Percentiles rank a stretch among this genome's conserved stretches.
These are phyloP conservation scores for Trichosporon inkin DNA, from an alignment of 1,284 basidiomycete genomes.

Conservation along the genomic window DNA sequence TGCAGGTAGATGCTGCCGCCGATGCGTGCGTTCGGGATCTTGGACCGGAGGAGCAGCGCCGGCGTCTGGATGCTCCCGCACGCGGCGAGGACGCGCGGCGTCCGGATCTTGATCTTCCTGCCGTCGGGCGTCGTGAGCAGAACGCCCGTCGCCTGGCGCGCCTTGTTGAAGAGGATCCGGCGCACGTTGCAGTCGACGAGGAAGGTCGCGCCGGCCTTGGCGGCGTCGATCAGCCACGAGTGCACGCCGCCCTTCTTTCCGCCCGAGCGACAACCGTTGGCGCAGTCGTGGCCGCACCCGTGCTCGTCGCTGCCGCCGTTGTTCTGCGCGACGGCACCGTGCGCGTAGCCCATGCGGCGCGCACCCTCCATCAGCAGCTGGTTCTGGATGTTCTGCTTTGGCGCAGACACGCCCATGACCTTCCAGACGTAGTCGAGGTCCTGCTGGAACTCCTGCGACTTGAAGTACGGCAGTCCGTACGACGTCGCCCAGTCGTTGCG, in stretches of 20 bases:
- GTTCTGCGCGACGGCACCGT: conserved; percentile 27
- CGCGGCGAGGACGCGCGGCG: conserved; percentile 48
- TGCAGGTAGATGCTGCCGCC: conserved; percentile 53
- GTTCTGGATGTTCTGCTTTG: conserved; percentile 28
- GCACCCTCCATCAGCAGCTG: conserved; percentile 29
- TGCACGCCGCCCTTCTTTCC: conserved; percentile 27
- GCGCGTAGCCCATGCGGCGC: conserved; percentile 22
- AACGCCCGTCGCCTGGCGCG: conserved; percentile 30
- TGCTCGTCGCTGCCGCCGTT: conserved; percentile 9
- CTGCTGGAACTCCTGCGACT: conserved; percentile 11
- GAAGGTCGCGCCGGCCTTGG: conserved; percentile 19
- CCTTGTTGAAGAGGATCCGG: conserved; percentile 43
- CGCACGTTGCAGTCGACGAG: conserved; percentile 36
- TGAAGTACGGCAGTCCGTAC: conserved; percentile 17
- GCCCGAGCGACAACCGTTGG: conserved; percentile 20
- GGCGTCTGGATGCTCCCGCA: conserved; percentile 52
- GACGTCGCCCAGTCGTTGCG: conserved; percentile 16
- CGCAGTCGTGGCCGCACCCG: conserved; percentile 18
- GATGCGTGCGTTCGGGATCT: conserved; percentile 51
- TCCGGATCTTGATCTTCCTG: conserved; percentile 36
- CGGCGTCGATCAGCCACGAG: conserved; percentile 28
- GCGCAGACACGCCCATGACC: conserved; percentile 17
- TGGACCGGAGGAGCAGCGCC: conserved; percentile 50
- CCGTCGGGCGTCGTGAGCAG: conserved; percentile 25
- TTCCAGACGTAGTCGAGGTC: conserved; percentile 11